These are phyloP conservation scores for Dioscorea alata DNA, from an alignment of 106 monocot genomes.

Conservation along the genomic window DNA sequence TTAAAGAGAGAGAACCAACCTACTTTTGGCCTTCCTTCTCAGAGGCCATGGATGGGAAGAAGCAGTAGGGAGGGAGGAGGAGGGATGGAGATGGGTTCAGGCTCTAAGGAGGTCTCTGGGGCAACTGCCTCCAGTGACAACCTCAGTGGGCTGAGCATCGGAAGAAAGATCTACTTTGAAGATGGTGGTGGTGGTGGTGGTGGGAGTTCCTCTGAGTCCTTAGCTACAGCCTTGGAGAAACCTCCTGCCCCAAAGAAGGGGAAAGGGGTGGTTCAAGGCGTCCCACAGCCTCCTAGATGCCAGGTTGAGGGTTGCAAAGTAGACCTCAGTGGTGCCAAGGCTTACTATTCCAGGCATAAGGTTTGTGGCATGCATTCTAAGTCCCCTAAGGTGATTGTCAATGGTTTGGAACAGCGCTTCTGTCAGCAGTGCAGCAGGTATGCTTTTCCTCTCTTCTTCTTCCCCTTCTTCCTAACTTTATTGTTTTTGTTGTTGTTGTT, in stretches of 20 bases:
- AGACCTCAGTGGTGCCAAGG: constrained; percentile 51
- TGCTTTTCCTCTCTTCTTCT: constrained; percentile 1
- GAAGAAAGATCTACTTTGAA: constrained; percentile 82
- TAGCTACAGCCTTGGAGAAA: not conserved
- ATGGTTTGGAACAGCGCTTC: constrained; percentile 65
- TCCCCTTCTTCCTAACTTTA: not conserved
- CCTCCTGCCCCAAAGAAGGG: constrained; percentile 30
- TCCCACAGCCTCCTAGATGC: constrained; percentile 40
- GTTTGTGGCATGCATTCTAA: constrained; percentile 62
- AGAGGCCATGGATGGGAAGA: constrained; percentile 25
- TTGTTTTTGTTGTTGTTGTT: not conserved
- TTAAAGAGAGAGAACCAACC: no score
- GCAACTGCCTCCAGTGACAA: constrained; percentile 24
- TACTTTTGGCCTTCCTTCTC: no score
- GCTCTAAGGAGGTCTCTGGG: constrained; percentile 11
- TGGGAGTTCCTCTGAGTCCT: constrained; percentile 6
- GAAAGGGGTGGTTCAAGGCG: constrained; percentile 14
- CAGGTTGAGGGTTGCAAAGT: constrained; percentile 67
- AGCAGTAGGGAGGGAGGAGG: constrained; percentile 14
- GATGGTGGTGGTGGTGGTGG: constrained; percentile 28
- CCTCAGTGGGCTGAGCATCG: constrained; percentile 59
- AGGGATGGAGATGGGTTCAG: constrained; percentile 39
- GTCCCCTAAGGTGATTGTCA: constrained; percentile 49
- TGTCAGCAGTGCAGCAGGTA: constrained; percentile 72
- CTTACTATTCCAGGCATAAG: constrained; percentile 68